Evolutionary conservation across 2,329 filamentous ascomycete species (phyloP).

Genomic region (Fusarium oxysporum): DNA sequence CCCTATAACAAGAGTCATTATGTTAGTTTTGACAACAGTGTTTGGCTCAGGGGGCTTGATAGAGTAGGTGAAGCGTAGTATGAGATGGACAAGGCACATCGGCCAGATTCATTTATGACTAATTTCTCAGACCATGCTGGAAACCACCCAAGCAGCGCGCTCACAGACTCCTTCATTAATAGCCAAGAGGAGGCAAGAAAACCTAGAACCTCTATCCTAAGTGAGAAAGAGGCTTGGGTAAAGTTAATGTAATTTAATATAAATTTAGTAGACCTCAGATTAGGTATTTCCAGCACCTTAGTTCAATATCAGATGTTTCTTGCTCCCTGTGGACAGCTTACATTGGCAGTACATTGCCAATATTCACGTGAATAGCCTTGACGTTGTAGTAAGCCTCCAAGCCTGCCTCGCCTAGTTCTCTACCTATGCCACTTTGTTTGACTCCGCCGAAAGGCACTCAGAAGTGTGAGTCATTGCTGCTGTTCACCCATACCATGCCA

Average conservation of each 20-base stretch:
- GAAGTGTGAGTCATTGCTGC: slow-evolving; percentile 1
- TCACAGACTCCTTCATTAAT: background rate
- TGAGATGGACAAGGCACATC: background rate
- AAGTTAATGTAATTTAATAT: too few species aligned
- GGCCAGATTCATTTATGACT: too few species aligned
- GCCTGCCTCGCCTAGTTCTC: background rate
- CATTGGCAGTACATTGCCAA: background rate
- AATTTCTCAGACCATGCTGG: background rate
- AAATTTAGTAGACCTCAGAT: background rate
- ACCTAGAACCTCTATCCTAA: background rate
- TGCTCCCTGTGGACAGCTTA: background rate
- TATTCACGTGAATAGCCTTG: slow-evolving; percentile 1
- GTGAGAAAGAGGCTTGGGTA: background rate
- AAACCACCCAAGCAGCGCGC: background rate
- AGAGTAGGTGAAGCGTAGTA: background rate
- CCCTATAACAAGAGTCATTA: background rate
- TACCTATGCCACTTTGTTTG: slow-evolving; percentile 2
- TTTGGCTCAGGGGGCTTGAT: background rate
- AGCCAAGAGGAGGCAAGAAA: background rate
- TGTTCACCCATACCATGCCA: slow-evolving; percentile 1
- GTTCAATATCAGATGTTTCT: background rate
- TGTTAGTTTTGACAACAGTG: background rate
- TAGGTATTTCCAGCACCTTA: background rate
- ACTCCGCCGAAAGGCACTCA: background rate
- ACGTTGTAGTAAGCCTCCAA: background rate